phyloP scores from a whole-genome alignment of 2,329 filamentous ascomycete species.

The Cladobotryum protrusum region DNA sequence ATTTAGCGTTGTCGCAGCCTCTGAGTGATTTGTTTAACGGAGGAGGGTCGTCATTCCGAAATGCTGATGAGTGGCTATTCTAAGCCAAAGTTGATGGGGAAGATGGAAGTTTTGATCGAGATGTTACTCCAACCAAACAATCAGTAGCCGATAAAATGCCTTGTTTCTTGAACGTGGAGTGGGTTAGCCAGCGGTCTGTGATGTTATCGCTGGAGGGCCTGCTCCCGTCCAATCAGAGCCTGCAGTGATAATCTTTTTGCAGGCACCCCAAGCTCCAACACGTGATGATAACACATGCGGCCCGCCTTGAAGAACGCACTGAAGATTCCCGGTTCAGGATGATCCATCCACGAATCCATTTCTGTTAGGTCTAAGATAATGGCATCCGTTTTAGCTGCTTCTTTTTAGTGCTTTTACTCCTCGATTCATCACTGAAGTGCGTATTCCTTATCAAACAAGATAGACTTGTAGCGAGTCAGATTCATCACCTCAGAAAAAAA shows the following conservation, averaged over 20 bases:
- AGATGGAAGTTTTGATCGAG: too few species aligned
- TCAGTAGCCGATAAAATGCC: conserved; percentile 6
- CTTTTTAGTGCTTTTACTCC: too few species aligned
- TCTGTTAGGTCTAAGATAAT: too few species aligned
- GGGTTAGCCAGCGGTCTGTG: conserved; percentile 6
- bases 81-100: not conserved
- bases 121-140: not conserved
- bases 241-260: not conserved
- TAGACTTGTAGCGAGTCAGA: too few species aligned
- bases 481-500: too few species aligned
- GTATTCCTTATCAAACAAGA: too few species aligned
- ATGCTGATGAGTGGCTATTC: not conserved
- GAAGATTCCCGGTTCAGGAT: too few species aligned
- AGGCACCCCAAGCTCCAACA: conserved; percentile 3
- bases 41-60: not conserved
- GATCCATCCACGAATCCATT: too few species aligned
- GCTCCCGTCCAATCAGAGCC: conserved; percentile 3
- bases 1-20: not conserved
- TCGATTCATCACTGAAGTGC: too few species aligned
- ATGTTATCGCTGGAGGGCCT: conserved; percentile 5
- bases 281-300: conserved; percentile 4
- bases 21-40: not conserved
- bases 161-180: not conserved
- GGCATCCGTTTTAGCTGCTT: too few species aligned
- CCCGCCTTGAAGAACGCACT: not conserved